Base-by-base conservation (phyloP, 2,329 filamentous ascomycete genomes). In the Apiospora kogelbergensis region DNA sequence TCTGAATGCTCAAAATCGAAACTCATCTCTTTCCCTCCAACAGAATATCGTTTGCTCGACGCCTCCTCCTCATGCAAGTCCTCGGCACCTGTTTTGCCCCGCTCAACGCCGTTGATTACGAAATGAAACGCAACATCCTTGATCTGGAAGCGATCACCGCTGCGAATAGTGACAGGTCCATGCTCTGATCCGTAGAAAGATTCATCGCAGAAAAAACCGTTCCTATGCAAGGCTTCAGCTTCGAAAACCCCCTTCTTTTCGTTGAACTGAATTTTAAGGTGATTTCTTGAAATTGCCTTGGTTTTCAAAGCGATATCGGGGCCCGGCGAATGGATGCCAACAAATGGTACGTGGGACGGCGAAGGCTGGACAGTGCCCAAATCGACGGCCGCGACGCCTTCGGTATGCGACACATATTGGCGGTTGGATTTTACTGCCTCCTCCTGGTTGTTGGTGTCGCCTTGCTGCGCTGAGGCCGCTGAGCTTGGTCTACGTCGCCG, bases 251-350 rank as follows among this genome's bases (percentile, higher is more conserved):
- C 84, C 48, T 84, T 84, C 15, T 88, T 82, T 71, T 87, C 84
- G 74, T 92, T 91, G 80, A 90, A 95, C 63, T 87, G 83, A 73
- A 95, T 93, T 74, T 89, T 90, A 65, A 93, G 83, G 77, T 95
- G 93, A 73, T 91, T 84, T 70, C 92, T 85, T 3, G 92, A 95
- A 68, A 95, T 94, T 66, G 87, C 88, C 76, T 91, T 92, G 66
- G 92, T 93, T 71, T 87, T 88, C 70, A 79, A 83, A 2, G 88
- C 86, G 70, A 89, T 88, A 65, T 88, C 83, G 6, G 86, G 86
- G 1, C 87, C 86, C 0, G 89, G 89, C 3, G 92, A 92, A 77
- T 94, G 92, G 60, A 95, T 93, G 42, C 89, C 88, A 65, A 94
- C 85, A 69, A 93, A 86, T 3, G 90, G 89, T 68, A 89, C 87